Evolutionary conservation across 495 filamentous ascomycete species (phyloP).

Genomic region (Cryomyces antarcticus): DNA sequence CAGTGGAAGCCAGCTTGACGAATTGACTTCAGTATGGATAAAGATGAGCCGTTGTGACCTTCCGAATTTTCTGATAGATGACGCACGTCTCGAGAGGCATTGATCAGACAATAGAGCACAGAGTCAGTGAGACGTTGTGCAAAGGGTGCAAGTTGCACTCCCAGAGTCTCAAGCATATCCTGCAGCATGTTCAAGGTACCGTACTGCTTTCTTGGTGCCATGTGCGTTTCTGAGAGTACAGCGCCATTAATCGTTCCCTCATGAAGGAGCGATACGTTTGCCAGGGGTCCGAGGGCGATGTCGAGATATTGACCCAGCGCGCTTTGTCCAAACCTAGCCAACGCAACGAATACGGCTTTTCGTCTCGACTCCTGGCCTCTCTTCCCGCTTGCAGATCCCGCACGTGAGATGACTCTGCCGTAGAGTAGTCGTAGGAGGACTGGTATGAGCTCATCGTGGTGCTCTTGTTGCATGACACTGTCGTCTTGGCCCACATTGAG

Average conservation of each 20-base stretch:
- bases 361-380: conserved; percentile 43
- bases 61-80: conserved; percentile 8
- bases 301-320: conserved; percentile 62
- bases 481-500: conserved; percentile 51
- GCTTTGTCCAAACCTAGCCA: conserved; percentile 37
- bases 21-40: conserved; percentile 44
- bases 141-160: conserved; percentile 41
- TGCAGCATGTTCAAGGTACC: conserved; percentile 81
- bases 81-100: conserved; percentile 33
- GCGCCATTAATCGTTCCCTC: conserved; percentile 27
- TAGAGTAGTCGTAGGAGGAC: conserved; percentile 77
- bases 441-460: conserved; percentile 54
- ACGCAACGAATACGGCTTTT: conserved; percentile 38
- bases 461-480: conserved; percentile 50
- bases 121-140: conserved; percentile 45
- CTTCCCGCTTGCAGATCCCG: conserved; percentile 40
- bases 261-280: conserved; percentile 29
- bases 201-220: conserved; percentile 56
- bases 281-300: conserved; percentile 58
- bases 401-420: conserved; percentile 66
- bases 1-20: conserved; percentile 60
- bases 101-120: conserved; percentile 56
- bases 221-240: conserved; percentile 29
- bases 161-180: conserved; percentile 67
- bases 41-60: conserved; percentile 22